These are phyloP conservation scores for Ochromonas danica DNA, from an alignment of 108 stramenopile genomes.

Conservation along the genomic window DNA sequence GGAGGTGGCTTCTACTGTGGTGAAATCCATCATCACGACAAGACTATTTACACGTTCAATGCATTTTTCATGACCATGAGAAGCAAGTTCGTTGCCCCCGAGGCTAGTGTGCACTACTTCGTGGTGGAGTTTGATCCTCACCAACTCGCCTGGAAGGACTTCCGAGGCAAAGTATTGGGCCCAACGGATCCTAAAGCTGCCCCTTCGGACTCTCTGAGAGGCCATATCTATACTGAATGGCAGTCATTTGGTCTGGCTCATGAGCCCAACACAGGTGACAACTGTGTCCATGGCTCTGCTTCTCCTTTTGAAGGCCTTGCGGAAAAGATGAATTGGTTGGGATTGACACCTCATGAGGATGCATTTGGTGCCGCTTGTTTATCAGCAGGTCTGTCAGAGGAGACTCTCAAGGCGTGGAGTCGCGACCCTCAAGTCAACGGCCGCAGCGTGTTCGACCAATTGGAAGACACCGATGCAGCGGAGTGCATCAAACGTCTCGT, in stretches of 20 bases:
- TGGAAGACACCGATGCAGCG: constrained; percentile 3
- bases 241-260: constrained; percentile 23
- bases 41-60: constrained; percentile 46
- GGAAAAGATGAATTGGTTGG: constrained; percentile 46
- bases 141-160: constrained; percentile 41
- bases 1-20: constrained; percentile 12
- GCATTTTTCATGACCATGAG: constrained; percentile 49
- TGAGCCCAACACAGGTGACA: constrained; percentile 29
- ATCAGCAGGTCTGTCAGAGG: constrained; percentile 4
- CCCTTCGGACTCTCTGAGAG: constrained; percentile 24
- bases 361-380: constrained; percentile 27
- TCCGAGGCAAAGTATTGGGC: constrained; percentile 41
- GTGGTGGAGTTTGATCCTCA: constrained; percentile 23
- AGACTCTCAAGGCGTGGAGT: not conserved
- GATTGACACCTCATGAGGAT: constrained; percentile 26
- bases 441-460: constrained; percentile 6
- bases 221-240: constrained; percentile 8
- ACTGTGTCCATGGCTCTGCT: constrained; percentile 44
- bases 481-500: constrained; percentile 19
- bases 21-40: constrained; percentile 46
- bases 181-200: constrained; percentile 43
- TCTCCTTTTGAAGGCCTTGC: constrained; percentile 44
- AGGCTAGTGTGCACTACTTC: constrained; percentile 32
- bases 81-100: constrained; percentile 26
- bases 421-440: constrained; percentile 26